Conservation (phyloP, 768 basidiomycete species). For the Lactarius pseudohatsudake region DNA sequence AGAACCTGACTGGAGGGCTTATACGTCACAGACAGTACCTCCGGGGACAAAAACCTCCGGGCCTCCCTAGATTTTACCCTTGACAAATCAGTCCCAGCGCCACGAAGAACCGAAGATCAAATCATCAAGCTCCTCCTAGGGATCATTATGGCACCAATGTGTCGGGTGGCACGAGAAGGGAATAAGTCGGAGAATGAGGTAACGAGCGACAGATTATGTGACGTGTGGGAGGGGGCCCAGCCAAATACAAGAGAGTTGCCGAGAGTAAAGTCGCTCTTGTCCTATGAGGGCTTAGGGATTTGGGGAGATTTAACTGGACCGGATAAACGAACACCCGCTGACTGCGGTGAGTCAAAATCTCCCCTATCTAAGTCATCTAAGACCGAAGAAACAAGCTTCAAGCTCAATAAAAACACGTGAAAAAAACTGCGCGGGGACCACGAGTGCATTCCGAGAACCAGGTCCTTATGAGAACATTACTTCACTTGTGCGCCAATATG, state of each 20-base stretch:
- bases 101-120: neutral
- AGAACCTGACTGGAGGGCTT: neutral
- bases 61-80: too few species aligned
- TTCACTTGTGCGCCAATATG: neutral
- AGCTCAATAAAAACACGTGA: neutral
- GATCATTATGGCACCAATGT: neutral
- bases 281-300: neutral
- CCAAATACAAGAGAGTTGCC: too few species aligned
- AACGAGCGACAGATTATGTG: neutral
- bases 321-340: too few species aligned
- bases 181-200: neutral
- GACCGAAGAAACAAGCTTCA: too few species aligned
- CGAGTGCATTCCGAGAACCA: too few species aligned
- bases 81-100: neutral
- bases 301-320: too few species aligned
- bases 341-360: too few species aligned
- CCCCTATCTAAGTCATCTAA: too few species aligned
- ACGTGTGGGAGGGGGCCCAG: neutral
- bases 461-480: neutral
- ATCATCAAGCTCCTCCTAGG: neutral
- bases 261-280: neutral
- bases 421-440: neutral
- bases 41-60: neutral
- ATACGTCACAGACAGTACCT: neutral
- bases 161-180: too few species aligned